Percentiles rank a stretch among this genome's conserved stretches.
phyloP scores from a whole-genome alignment of 2,329 filamentous ascomycete genomes.

The Diaporthe nobilis region DNA sequence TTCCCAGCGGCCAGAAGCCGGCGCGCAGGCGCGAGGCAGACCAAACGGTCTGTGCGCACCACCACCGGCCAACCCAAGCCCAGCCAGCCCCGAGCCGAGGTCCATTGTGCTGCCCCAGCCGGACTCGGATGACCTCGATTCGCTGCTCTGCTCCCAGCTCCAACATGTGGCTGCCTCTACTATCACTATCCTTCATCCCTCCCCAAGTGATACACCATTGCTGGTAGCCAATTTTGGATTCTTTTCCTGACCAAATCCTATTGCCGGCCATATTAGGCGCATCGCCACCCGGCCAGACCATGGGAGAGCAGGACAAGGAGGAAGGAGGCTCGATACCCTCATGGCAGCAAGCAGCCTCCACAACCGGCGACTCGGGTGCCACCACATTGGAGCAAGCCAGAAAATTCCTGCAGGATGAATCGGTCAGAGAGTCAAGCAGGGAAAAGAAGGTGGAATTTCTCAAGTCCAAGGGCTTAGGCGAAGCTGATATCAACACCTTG shows the following conservation, averaged over 20 bases:
- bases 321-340: constrained; percentile 40
- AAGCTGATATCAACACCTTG: constrained; percentile 77
- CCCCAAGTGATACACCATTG: neutral
- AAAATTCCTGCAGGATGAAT: constrained; percentile 81
- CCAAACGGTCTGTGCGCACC: constrained; percentile 34
- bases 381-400: constrained; percentile 74
- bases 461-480: constrained; percentile 79
- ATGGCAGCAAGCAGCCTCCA: constrained; percentile 41
- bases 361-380: constrained; percentile 45
- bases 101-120: constrained; percentile 18
- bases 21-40: neutral
- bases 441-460: constrained; percentile 85
- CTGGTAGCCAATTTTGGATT: neutral
- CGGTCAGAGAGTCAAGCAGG: constrained; percentile 76
- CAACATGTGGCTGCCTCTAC: neutral
- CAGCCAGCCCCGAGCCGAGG: constrained; percentile 35
- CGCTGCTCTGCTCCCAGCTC: neutral
- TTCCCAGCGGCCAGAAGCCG: neutral
- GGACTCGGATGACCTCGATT: constrained; percentile 13
- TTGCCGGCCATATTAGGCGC: neutral
- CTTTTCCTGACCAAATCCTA: too few relatives aligned
- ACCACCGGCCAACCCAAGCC: neutral
- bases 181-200: neutral
- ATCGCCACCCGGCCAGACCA: constrained; percentile 28
- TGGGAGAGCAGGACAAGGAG: constrained; percentile 45